Evolutionary conservation across 805 yeast species (phyloP), one percentile per base, ranked within the genome.

Genomic region (Wickerhamomyces tratensis): DNA sequence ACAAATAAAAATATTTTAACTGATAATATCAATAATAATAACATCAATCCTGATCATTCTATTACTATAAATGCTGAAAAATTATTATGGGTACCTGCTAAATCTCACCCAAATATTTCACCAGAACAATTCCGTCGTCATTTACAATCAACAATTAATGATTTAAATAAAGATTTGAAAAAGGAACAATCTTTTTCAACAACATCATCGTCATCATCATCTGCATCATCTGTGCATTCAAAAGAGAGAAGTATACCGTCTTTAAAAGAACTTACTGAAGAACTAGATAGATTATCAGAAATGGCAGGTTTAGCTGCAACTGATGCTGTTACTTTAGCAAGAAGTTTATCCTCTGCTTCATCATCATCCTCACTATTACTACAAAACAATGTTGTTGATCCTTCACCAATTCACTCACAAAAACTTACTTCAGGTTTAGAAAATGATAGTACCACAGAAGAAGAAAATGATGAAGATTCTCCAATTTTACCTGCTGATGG

Each of bases 11-110:
- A 41, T 26, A 13, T 29, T 25, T n/a, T 33, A 27, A 10, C 7
- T 27, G 10, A 27, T 10, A 27, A 7, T 10, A 35, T 6, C 10
- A 26, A 20, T 25, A 20, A 35, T 6, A 35, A 27, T 33, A 26
- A n/a, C 30, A 27, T 12, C 34, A 30, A 31, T 33, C 14, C 10
- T 27, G 30, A 27, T 27, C 15, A 41, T 39, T 35, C 34, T 8
- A 31, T 13, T 35, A 38, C 46, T 52, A 26, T 67, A 63, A 42
- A 63, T 74, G 14, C 72, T 6, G 59, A 73, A 39, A 65, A 75
- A 44, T 63, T 85, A 31, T 65, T 91, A 42, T 91, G 98, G 98
- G 97, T 93, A 1, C 98, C 98, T 0, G 98, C 98, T 2, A 79
- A 77, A 48, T 71, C 87, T 35, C 98, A 93, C 59, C 98, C 98